Conservation (phyloP, 73 alveolate genomes). For the Symbiodinium pilosum region DNA sequence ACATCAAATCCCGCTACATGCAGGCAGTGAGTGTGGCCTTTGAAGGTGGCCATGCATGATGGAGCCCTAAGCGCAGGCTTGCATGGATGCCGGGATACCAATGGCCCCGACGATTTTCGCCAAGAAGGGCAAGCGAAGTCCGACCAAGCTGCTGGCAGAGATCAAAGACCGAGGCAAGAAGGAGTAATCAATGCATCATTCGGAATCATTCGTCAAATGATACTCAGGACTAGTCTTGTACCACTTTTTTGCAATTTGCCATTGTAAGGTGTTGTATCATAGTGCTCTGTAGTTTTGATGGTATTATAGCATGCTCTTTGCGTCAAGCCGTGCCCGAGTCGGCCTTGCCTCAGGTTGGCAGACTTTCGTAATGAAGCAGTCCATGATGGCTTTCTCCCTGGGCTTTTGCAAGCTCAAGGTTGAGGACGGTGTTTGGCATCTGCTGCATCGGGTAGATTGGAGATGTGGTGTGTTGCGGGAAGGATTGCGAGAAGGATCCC, state of each 20-base stretch:
- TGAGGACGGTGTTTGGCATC: not conserved
- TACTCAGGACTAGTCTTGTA: too few species aligned
- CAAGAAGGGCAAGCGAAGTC: constrained; percentile 77
- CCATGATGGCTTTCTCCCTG: constrained; percentile 90
- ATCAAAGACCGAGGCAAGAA: constrained; percentile 36
- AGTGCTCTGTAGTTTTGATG: too few species aligned
- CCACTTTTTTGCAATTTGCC: too few species aligned
- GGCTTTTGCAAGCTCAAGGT: constrained; percentile 50
- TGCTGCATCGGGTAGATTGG: too few species aligned
- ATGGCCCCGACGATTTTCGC: constrained; percentile 95
- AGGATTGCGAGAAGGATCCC: constrained; percentile 57
- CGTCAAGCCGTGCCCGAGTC: not conserved
- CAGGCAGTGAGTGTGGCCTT: constrained; percentile 24
- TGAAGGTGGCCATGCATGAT: not conserved
- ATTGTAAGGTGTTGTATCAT: too few species aligned
- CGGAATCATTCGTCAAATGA: too few species aligned
- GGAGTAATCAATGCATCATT: too few species aligned
- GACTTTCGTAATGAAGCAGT: constrained; percentile 91
- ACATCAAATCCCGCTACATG: constrained; percentile 93
- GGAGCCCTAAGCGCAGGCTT: not conserved
- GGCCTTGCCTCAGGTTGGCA: constrained; percentile 48
- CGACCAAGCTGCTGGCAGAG: constrained; percentile 81
- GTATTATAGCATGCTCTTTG: not conserved
- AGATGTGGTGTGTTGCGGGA: too few species aligned
- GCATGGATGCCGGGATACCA: constrained; percentile 60